Percentiles rank a stretch among this genome's conserved stretches.
Conservation (phyloP, 2,329 filamentous ascomycete species). For the Pseudonectria buxi region DNA sequence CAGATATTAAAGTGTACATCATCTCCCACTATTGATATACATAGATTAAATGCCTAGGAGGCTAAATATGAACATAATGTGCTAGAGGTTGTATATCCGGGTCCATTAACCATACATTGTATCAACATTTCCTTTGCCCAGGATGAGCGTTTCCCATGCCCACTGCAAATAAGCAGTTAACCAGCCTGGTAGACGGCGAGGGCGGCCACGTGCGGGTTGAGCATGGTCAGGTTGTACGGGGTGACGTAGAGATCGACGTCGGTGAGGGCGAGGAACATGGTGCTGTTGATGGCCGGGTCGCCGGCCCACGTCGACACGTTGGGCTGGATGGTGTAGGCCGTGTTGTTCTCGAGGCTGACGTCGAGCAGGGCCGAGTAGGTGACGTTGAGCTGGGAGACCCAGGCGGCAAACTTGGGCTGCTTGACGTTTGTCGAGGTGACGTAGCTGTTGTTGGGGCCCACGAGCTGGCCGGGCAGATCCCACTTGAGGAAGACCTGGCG, state of each 20-base stretch:
- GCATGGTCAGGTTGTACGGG: constrained; percentile 65
- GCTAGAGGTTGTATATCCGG: too few species aligned
- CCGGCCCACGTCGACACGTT: constrained; percentile 59
- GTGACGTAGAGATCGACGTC: constrained; percentile 62
- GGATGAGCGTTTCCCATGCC: too few species aligned
- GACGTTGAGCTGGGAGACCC: constrained; percentile 70
- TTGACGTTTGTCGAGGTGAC: constrained; percentile 56
- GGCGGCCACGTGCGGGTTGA: constrained; percentile 72
- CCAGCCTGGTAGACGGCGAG: constrained; percentile 73
- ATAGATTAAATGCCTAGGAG: too few species aligned
- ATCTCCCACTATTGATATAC: too few species aligned
- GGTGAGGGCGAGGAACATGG: constrained; percentile 72
- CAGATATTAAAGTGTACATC: too few species aligned
- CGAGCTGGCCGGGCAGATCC: constrained; percentile 60
- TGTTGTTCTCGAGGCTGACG: constrained; percentile 37
- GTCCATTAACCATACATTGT: not conserved
- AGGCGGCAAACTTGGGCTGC: constrained; percentile 60
- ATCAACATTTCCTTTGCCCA: too few species aligned
- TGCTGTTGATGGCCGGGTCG: constrained; percentile 67
- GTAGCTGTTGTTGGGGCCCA: constrained; percentile 81
- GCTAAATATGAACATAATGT: too few species aligned
- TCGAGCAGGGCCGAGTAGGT: constrained; percentile 61
- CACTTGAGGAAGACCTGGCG: constrained; percentile 64
- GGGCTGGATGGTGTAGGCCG: constrained; percentile 67
- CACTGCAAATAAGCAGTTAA: constrained; percentile 32